These are phyloP conservation scores for Helichrysum umbraculigerum DNA, from an alignment of 129 eudicot genomes.

Conservation along the genomic window DNA sequence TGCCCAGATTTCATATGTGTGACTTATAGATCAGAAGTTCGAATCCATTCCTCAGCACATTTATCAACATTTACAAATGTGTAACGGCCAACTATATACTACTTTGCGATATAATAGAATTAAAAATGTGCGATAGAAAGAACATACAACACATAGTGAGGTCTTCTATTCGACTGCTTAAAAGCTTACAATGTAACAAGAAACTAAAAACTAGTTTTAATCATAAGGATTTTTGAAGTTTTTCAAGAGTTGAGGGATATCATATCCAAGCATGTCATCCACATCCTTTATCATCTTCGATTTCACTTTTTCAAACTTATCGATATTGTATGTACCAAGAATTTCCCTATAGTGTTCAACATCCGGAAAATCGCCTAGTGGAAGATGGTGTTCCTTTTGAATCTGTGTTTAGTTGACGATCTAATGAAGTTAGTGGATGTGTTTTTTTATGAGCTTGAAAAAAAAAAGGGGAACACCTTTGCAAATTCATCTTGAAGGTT, in stretches of 20 bases:
- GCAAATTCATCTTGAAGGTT: conserved; percentile 72
- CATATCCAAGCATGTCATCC: conserved; percentile 95
- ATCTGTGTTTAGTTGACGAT: conserved; percentile 37
- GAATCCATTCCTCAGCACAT: too few relatives aligned
- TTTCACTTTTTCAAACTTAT: conserved; percentile 87
- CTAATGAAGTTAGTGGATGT: background rate
- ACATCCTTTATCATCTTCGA: conserved; percentile 81
- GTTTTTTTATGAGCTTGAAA: too few relatives aligned
- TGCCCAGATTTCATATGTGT: too few relatives aligned
- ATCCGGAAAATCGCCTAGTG: conserved; percentile 84
- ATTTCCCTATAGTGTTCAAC: conserved; percentile 78
- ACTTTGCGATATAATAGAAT: too few relatives aligned
- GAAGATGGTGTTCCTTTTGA: conserved; percentile 69
- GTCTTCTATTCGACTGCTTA: too few relatives aligned
- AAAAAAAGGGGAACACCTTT: conserved; percentile 48
- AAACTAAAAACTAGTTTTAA: conserved; percentile 1
- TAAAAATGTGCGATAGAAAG: too few relatives aligned
- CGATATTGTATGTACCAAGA: conserved; percentile 60
- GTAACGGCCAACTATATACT: too few relatives aligned
- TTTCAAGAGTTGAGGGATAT: conserved; percentile 73
- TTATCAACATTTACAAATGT: too few relatives aligned
- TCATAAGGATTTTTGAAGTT: conserved; percentile 76
- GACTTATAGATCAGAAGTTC: too few relatives aligned
- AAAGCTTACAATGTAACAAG: too few relatives aligned
- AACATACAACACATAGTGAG: too few relatives aligned